Evolutionary conservation across 768 basidiomycete species (phyloP).

Genomic region (Hebeloma cylindrosporum): DNA sequence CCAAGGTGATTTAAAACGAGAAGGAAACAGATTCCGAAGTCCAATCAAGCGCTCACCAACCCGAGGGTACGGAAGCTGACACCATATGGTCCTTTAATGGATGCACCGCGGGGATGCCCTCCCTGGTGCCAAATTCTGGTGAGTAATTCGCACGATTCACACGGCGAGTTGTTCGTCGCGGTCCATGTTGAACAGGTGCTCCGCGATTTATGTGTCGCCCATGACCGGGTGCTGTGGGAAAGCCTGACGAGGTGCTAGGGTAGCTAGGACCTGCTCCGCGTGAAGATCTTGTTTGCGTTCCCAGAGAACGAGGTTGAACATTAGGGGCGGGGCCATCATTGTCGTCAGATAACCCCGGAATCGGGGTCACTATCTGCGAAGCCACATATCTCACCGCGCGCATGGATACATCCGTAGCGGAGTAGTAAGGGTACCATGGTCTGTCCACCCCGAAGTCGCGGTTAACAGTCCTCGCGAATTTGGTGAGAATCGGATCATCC

Average conservation of each 20-base stretch:
- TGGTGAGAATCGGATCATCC: slow-evolving; percentile 56
- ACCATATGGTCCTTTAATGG: slow-evolving; percentile 63
- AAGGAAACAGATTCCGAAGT: slow-evolving; percentile 3
- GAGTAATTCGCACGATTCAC: slow-evolving; percentile 42
- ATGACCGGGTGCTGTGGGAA: slow-evolving; percentile 57
- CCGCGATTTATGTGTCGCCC: slow-evolving; percentile 50
- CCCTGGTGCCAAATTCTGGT: slow-evolving; percentile 36
- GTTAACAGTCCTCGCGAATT: slow-evolving; percentile 60
- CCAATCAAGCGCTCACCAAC: slow-evolving; percentile 49
- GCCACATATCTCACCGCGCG: slow-evolving; percentile 48
- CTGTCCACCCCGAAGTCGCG: slow-evolving; percentile 53
- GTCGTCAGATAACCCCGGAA: slow-evolving; percentile 47
- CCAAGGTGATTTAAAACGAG: neutral
- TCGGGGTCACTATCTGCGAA: slow-evolving; percentile 41
- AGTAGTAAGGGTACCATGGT: slow-evolving; percentile 64
- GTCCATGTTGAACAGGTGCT: no score
- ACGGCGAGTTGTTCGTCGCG: no score
- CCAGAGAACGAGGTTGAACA: slow-evolving; percentile 15
- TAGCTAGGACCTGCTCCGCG: slow-evolving; percentile 27
- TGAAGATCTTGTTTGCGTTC: slow-evolving; percentile 25
- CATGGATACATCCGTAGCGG: slow-evolving; percentile 60
- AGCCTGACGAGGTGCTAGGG: slow-evolving; percentile 59
- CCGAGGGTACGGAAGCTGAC: slow-evolving; percentile 58
- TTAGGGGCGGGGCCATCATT: slow-evolving; percentile 32
- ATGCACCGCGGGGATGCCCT: slow-evolving; percentile 34